Evolutionary conservation across 2,329 filamentous ascomycete genomes (phyloP), one percentile per base, ranked within the genome.

Genomic region (Lachnellula occidentalis): DNA sequence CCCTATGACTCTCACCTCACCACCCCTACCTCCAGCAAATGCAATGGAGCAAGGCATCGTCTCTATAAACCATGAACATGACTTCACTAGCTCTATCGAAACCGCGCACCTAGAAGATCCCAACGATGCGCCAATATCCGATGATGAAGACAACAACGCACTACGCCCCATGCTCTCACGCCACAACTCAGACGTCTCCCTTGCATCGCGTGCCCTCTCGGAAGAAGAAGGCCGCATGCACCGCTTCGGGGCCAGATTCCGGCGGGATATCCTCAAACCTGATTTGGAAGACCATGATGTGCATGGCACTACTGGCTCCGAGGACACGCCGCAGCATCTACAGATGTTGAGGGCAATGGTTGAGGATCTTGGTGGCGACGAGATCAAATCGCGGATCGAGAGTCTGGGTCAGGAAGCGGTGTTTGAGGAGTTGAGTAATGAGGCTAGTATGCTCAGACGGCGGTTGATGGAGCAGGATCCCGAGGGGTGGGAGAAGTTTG

Each of bases 141-240:
- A 76, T 54, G 68, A 70, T 9, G 72, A 76, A 54, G 72, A 73
- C 24, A 57, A 61, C 46, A 36, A 31, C 27, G 27, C 27, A 9
- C 27, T 72, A 63, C 69, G 80, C 21, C 67, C 66, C 5, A 59
- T 65, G 19, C 73, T 81, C 48, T 80, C 80, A 1, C 78, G 85
- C 31, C 78, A 81, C 58, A 80, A 79, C 61, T 86, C 82, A 1
- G 83, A 87, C 61, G 84, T 86, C n/a, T 85, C 81, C 2, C 76
- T 88, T 9, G 83, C 85, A 45, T 80, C 81, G 3, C 81, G 82
- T 49, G 82, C 81, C 21, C 78, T 86, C 56, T 78, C 79, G 1
- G 77, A 82, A 45, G 86, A 89, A 72, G 86, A 89, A 77, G 86
- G 85, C 34, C 81, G 81, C 34, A 78, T 88, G 61, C 85, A 87